Conservation (phyloP, 371 early-diverging fungal genomes). For the Mucor velutinosus region DNA sequence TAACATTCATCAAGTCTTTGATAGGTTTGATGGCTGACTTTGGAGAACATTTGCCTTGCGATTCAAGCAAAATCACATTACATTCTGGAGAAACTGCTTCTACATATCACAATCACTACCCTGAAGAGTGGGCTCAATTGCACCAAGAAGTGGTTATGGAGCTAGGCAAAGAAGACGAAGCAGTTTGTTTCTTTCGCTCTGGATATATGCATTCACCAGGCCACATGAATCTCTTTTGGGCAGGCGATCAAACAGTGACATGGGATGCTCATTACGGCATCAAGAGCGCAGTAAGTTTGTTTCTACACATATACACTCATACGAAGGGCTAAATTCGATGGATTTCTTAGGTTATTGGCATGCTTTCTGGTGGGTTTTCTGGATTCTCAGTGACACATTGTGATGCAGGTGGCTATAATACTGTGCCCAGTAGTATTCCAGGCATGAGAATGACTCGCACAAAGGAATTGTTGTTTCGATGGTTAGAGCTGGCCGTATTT, state of each 20-base stretch:
- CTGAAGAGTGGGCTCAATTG: slow-evolving; percentile 38
- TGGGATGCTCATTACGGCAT: slow-evolving; percentile 53
- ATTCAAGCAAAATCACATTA: slow-evolving; percentile 1
- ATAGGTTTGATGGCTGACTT: slow-evolving; percentile 37
- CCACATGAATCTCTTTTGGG: slow-evolving; percentile 39
- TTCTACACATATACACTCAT: not conserved
- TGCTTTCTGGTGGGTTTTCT: slow-evolving; percentile 53
- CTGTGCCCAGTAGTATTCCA: slow-evolving; percentile 31
- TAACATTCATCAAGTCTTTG: too few species aligned
- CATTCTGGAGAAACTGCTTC: slow-evolving; percentile 22
- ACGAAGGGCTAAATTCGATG: too few species aligned
- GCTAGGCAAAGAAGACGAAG: slow-evolving; percentile 27
- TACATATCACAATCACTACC: slow-evolving; percentile 42
- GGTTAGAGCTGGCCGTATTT: slow-evolving; percentile 59
- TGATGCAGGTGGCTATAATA: slow-evolving; percentile 55
- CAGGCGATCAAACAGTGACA: slow-evolving; percentile 45
- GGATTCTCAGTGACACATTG: slow-evolving; percentile 51
- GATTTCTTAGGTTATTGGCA: slow-evolving; percentile 30
- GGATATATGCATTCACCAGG: slow-evolving; percentile 39
- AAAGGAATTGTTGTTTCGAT: slow-evolving; percentile 48
- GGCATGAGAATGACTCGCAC: slow-evolving; percentile 39
- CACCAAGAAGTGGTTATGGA: slow-evolving; percentile 33
- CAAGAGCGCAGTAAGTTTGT: slow-evolving; percentile 40
- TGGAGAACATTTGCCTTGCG: slow-evolving; percentile 44
- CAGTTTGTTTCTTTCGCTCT: slow-evolving; percentile 34